Evolutionary conservation across 352 stramenopile species (phyloP), one percentile per base, ranked within the genome.

Genomic region (Phytophthora colocasiae): DNA sequence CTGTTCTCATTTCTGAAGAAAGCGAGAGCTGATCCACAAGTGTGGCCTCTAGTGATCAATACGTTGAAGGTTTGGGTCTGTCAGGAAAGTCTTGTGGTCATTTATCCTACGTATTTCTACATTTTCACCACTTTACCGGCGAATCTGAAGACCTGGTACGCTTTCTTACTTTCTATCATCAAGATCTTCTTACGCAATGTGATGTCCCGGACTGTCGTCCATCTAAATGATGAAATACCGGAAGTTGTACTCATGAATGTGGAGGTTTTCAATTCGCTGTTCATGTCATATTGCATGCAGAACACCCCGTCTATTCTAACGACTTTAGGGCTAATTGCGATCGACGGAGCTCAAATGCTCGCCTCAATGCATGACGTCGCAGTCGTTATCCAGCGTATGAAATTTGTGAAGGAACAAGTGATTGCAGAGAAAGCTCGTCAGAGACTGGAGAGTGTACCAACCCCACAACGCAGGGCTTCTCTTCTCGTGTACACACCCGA

Each of bases 181-280:
- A 83, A 83, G 31, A 40, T 79, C 11, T 17, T 66, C 12, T 39
- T 68, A 12, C 64, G 69, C 17, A 55, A 77, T 12, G 36, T 66
- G 8, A 63, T 68, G 41, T 58, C 62, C 6, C 59, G 55, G 2
- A 69, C 45, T 1, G 53, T 67, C 15, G 41, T 51, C 15, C 67
- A 70, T 32, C 11, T 77, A 19, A 64, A 55, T 10, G 61, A 78
- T n/a, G 38, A 68, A 38, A 61, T 69, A 8, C 73, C 69, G 0
- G 52, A 62, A 39, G 50, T 76, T 9, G 69, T 84, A 10, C 56
- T 81, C 6, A 71, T 83, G 63, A 83, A 77, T 22, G 55, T 83
- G n/a, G 66, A 84, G 22, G 69, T 84, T 17, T 82, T 78, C 41
- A 78, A 72, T 43, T 67, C 75, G 9, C 51, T 84, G 0, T 87